A percentile compares a stretch with the other conserved stretches of the same genome.
Evolutionary conservation across 2,329 filamentous ascomycete genomes (phyloP).

Genomic region (Plenodomus lindquistii): DNA sequence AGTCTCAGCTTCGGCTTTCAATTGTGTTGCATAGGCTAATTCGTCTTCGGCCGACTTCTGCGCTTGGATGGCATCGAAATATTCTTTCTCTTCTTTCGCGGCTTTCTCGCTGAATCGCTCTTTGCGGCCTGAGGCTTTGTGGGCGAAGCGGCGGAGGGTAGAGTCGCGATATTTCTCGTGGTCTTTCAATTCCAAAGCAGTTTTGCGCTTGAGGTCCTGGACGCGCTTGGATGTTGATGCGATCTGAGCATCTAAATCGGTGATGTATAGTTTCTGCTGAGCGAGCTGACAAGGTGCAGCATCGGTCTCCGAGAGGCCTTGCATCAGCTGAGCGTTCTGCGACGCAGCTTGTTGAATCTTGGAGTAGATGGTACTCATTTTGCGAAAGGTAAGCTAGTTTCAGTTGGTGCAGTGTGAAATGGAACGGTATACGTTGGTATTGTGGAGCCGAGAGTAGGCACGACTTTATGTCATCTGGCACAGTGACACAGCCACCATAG

Average conservation of each 20-base stretch:
- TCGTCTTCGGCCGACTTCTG: constrained; percentile 40
- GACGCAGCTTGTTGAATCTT: constrained; percentile 33
- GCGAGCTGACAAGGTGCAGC: constrained; percentile 34
- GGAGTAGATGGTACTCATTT: constrained; percentile 26
- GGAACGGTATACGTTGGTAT: no score
- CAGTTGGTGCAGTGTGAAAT: background rate
- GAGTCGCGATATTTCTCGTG: constrained; percentile 43
- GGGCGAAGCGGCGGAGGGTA: constrained; percentile 34
- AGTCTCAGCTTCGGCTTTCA: constrained; percentile 29
- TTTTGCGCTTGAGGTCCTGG: constrained; percentile 20
- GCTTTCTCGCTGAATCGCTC: constrained; percentile 36
- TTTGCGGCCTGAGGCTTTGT: constrained; percentile 36
- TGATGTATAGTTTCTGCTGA: constrained; percentile 35
- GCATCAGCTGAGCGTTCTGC: constrained; percentile 30
- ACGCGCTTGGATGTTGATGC: constrained; percentile 19
- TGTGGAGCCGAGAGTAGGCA: background rate
- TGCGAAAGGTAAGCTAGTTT: background rate
- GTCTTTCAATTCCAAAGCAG: constrained; percentile 29
- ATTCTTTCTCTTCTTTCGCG: constrained; percentile 41
- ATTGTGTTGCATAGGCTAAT: constrained; percentile 27
- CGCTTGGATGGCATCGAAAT: constrained; percentile 39
- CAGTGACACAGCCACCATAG: background rate
- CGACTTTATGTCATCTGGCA: background rate
- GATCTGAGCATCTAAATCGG: constrained; percentile 31
- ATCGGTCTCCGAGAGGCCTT: constrained; percentile 34